These are phyloP conservation scores for Hapsidospora chrysogenum DNA, from an alignment of 495 filamentous ascomycete species.

Conservation along the genomic window DNA sequence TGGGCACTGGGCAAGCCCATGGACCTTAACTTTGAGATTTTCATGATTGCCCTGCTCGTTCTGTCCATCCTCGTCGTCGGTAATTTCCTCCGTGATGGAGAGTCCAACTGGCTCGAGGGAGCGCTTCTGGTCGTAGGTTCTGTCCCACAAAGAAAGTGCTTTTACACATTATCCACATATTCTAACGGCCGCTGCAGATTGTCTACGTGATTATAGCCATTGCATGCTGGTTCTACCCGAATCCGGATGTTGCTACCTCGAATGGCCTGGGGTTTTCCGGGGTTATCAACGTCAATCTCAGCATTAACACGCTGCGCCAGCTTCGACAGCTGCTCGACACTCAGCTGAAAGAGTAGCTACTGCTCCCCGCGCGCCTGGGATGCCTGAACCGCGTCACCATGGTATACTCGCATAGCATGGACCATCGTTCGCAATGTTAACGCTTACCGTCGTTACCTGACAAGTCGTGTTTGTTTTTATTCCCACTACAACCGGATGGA, in stretches of 20 bases:
- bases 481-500: no score
- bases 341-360: not conserved
- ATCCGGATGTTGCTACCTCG: conserved; percentile 10
- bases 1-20: conserved; percentile 49
- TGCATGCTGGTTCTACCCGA: conserved; percentile 31
- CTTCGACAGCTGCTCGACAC: not conserved
- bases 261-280: not conserved
- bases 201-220: conserved; percentile 34
- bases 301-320: not conserved
- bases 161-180: no score
- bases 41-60: conserved; percentile 55
- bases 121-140: conserved; percentile 36
- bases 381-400: no score
- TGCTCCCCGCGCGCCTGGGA: no score
- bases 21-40: conserved; percentile 58
- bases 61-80: conserved; percentile 57
- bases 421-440: no score
- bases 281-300: not conserved
- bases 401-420: no score
- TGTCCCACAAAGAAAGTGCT: no score
- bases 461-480: no score
- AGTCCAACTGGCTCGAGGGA: conserved; percentile 50
- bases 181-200: not conserved
- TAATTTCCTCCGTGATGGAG: conserved; percentile 52
- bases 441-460: no score